A percentile compares a stretch with the other conserved stretches of the same genome.
Evolutionary conservation across 176 grass and related monocot genomes (phyloP).

Genomic region (Paspalum vaginatum): DNA sequence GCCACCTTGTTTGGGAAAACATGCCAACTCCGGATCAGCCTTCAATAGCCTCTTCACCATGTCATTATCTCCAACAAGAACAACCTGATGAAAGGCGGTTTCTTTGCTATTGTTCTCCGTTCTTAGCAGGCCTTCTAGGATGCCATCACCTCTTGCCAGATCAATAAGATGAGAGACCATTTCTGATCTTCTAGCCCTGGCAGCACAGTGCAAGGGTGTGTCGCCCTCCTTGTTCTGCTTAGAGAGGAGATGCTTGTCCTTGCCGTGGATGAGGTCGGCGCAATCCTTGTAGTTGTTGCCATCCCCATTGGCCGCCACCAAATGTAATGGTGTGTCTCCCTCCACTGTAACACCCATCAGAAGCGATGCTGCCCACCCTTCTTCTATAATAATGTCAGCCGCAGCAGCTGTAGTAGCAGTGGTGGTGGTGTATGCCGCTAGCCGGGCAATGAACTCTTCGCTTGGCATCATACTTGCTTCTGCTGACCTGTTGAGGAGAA

Average conservation of each 20-base stretch:
- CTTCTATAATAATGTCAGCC: background rate
- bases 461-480: background rate
- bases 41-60: background rate
- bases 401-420: background rate
- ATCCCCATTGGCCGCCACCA: conserved; percentile 4
- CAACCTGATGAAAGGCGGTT: background rate
- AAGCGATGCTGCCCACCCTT: background rate
- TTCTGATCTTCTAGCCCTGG: background rate
- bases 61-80: background rate
- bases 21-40: background rate
- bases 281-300: background rate
- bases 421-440: no score
- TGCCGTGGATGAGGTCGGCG: background rate
- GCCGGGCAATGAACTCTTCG: no score
- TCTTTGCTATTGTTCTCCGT: background rate
- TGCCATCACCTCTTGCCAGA: background rate
- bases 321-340: background rate
- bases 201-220: conserved; percentile 1
- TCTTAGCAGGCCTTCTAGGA: background rate
- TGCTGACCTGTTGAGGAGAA: background rate
- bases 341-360: background rate
- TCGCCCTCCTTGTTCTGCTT: background rate
- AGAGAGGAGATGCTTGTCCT: background rate
- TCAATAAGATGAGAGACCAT: background rate
- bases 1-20: background rate